Evolutionary conservation across 2,329 filamentous ascomycete genomes (phyloP).

Genomic region (Phyllosticta citrichinensis): DNA sequence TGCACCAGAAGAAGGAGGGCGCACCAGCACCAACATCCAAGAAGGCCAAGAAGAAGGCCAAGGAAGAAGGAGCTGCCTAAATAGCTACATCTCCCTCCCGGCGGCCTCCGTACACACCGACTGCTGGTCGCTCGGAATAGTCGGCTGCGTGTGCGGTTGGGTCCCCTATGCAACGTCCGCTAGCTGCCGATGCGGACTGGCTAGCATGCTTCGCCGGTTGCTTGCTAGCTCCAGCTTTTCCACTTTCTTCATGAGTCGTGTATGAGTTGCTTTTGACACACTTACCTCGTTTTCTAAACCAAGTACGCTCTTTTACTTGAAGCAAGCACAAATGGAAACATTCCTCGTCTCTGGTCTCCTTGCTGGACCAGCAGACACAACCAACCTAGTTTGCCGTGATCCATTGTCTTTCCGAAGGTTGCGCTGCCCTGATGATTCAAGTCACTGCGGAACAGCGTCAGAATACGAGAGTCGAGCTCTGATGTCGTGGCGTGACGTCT

Average conservation of each 20-base stretch:
- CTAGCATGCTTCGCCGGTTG: neutral
- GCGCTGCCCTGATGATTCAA: neutral
- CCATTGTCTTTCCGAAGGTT: neutral
- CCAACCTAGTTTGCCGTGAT: neutral
- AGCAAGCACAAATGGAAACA: neutral
- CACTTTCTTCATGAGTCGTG: neutral
- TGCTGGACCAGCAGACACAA: neutral
- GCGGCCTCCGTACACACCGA: neutral
- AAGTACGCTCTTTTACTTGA: neutral
- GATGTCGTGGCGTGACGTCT: constrained; percentile 10
- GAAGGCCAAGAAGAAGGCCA: constrained; percentile 29
- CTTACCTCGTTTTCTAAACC: neutral
- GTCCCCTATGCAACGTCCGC: neutral
- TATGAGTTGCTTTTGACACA: neutral
- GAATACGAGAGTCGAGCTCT: neutral
- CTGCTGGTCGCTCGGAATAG: neutral
- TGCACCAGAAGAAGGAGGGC: constrained; percentile 70
- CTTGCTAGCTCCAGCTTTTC: neutral
- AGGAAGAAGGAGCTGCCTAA: constrained; percentile 16
- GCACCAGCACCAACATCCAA: constrained; percentile 28
- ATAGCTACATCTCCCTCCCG: neutral
- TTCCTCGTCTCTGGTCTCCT: neutral
- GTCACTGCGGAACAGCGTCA: neutral
- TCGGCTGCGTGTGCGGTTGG: neutral
- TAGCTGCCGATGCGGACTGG: neutral